Conservation (phyloP, 202 grass and related monocot species). For the Panicum virgatum region DNA sequence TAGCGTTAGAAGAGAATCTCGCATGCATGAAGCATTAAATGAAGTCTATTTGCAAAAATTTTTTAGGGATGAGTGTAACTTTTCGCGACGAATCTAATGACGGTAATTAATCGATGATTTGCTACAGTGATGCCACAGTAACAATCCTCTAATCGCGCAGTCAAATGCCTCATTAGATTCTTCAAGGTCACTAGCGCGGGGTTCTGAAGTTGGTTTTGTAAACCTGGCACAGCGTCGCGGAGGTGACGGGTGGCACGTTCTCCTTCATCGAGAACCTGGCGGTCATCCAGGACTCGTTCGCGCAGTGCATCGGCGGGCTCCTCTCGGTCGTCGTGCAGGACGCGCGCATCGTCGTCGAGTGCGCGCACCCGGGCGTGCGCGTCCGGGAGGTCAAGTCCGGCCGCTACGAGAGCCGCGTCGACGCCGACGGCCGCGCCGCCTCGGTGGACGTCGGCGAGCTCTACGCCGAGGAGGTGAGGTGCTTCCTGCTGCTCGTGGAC, state of each 20-base stretch:
- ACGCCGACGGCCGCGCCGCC: conserved; percentile 36
- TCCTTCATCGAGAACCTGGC: conserved; percentile 65
- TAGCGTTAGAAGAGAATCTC: too few relatives aligned
- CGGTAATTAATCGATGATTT: too few relatives aligned
- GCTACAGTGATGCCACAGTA: too few relatives aligned
- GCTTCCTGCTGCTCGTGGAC: conserved; percentile 62
- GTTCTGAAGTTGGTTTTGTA: too few relatives aligned
- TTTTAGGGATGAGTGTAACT: too few relatives aligned
- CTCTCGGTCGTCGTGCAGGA: conserved; percentile 70
- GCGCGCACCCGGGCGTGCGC: conserved; percentile 45
- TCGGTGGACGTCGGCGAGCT: conserved; percentile 64
- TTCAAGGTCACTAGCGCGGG: too few relatives aligned
- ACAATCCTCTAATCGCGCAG: too few relatives aligned
- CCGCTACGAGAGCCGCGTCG: conserved; percentile 49
- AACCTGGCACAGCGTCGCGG: conserved; percentile 62
- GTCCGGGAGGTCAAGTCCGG: conserved; percentile 58
- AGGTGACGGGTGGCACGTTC: conserved; percentile 66
- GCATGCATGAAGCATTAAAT: too few relatives aligned
- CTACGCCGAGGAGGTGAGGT: conserved; percentile 82
- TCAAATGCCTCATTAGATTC: too few relatives aligned
- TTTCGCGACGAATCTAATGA: too few relatives aligned
- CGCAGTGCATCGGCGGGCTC: conserved; percentile 83
- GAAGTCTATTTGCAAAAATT: too few relatives aligned
- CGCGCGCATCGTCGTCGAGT: conserved; percentile 42
- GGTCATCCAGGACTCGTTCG: conserved; percentile 70